Conservation (phyloP, 495 filamentous ascomycete species). For the Aspergillus olivimuriae region DNA sequence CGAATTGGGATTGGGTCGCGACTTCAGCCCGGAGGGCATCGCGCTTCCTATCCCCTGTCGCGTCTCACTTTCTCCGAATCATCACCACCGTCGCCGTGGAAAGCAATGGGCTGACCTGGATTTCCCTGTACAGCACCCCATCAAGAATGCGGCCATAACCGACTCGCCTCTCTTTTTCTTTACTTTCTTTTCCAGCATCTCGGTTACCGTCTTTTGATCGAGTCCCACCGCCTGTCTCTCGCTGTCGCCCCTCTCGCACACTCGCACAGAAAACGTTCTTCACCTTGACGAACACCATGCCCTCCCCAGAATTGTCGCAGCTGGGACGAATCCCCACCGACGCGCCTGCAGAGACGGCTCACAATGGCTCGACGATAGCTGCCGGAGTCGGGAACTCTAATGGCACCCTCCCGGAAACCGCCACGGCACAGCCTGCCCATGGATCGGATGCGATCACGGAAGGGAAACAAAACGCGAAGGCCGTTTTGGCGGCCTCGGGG, state of each 20-base stretch:
- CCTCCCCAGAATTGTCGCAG: conserved; percentile 31
- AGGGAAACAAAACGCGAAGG: conserved; percentile 54
- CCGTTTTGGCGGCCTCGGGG: conserved; percentile 47
- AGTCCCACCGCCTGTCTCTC: conserved; percentile 15
- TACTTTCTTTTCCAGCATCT: not conserved
- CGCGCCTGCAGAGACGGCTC: conserved; percentile 17
- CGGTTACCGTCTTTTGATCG: conserved; percentile 10
- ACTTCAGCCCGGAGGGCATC: not conserved
- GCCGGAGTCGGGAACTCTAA: no score
- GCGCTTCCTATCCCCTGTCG: not conserved
- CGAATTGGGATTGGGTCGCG: no score
- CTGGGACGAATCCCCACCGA: conserved; percentile 20
- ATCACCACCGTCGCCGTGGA: no score
- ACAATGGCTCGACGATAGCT: not conserved
- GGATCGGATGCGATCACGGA: conserved; percentile 42
- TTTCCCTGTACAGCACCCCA: conserved; percentile 1
- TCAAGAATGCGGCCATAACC: conserved; percentile 35
- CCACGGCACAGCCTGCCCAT: conserved; percentile 21
- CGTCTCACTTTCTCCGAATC: not conserved
- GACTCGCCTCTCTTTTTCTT: conserved; percentile 3
- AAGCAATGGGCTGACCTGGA: conserved; percentile 16
- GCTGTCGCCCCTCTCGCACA: not conserved
- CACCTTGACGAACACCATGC: conserved; percentile 19
- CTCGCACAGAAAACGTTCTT: not conserved
- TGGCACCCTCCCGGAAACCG: conserved; percentile 18